phyloP scores from a whole-genome alignment of 331 rosid species.

The Malus hybrid region DNA sequence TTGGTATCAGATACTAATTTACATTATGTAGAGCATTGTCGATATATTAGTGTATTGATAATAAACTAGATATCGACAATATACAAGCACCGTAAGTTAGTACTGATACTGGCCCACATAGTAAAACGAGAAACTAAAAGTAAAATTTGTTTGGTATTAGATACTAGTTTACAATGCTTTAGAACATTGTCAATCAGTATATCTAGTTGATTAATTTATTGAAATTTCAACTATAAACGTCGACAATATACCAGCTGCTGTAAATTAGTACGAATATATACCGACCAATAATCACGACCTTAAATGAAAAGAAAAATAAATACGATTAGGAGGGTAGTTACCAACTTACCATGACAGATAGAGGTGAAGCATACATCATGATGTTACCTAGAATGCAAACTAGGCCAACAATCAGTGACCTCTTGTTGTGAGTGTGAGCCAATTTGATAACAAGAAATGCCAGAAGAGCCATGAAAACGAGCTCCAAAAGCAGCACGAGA shows the following conservation, averaged over 20 bases:
- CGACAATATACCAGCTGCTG: neutral
- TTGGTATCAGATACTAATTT: neutral
- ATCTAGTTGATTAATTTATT: too few relatives aligned
- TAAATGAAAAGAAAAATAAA: neutral
- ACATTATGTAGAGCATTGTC: neutral
- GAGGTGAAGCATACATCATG: conserved; percentile 85
- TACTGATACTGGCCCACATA: neutral
- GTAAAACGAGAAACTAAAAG: too few relatives aligned
- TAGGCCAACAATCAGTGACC: conserved; percentile 61
- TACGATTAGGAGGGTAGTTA: neutral
- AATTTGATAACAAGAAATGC: conserved; percentile 25
- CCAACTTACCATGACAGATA: conserved; percentile 49
- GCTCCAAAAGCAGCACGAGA: conserved; percentile 26
- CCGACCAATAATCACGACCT: neutral
- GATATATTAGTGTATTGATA: neutral
- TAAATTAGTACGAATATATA: neutral
- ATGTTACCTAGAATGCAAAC: conserved; percentile 56
- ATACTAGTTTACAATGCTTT: too few relatives aligned
- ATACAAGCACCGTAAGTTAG: neutral
- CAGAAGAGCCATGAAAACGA: conserved; percentile 37
- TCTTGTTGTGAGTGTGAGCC: conserved; percentile 26
- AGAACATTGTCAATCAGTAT: neutral
- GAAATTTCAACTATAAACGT: neutral
- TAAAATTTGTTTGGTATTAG: neutral
- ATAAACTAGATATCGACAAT: neutral